phyloP scores from a whole-genome alignment of 2,329 filamentous ascomycete genomes.

The Didymella exigua region DNA sequence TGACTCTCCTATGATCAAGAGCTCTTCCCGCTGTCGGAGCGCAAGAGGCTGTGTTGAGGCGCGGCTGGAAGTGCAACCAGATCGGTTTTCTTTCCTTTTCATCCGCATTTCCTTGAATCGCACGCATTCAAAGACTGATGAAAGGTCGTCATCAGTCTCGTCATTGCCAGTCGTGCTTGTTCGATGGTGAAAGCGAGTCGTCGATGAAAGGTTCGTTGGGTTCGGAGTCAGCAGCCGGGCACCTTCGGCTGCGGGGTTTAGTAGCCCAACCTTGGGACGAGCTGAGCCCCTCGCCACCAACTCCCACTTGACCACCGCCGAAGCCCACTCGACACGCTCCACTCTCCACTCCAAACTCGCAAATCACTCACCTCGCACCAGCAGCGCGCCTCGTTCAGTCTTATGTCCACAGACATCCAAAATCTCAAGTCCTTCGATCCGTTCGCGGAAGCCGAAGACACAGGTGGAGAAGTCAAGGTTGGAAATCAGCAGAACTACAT shows the following conservation, averaged over 20 bases:
- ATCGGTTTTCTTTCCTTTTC: not conserved
- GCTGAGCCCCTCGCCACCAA: slow-evolving; percentile 8
- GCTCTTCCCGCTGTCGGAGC: not conserved
- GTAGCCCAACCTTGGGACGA: not conserved
- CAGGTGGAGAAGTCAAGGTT: slow-evolving; percentile 83
- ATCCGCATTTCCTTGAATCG: not conserved
- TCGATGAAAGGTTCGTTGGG: not conserved
- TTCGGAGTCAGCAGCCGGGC: slow-evolving; percentile 1
- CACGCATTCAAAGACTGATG: not conserved
- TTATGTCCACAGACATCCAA: slow-evolving; percentile 47
- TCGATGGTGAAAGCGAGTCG: not conserved
- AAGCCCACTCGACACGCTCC: slow-evolving; percentile 1
- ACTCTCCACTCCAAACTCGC: slow-evolving; percentile 3
- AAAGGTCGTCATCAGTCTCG: not conserved
- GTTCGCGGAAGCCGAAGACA: slow-evolving; percentile 99
- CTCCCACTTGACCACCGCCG: not conserved
- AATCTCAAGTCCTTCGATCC: slow-evolving; percentile 71
- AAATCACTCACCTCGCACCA: slow-evolving; percentile 18
- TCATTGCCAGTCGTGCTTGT: not conserved
- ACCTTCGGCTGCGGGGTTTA: slow-evolving; percentile 9
- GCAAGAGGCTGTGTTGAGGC: not conserved
- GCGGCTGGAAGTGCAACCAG: not conserved
- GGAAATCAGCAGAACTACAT: slow-evolving; percentile 97
- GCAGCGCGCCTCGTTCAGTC: slow-evolving; percentile 41
- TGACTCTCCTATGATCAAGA: not conserved